Evolutionary conservation across 1,284 basidiomycete species (phyloP).

Genomic region (Cerioporus squamosus): DNA sequence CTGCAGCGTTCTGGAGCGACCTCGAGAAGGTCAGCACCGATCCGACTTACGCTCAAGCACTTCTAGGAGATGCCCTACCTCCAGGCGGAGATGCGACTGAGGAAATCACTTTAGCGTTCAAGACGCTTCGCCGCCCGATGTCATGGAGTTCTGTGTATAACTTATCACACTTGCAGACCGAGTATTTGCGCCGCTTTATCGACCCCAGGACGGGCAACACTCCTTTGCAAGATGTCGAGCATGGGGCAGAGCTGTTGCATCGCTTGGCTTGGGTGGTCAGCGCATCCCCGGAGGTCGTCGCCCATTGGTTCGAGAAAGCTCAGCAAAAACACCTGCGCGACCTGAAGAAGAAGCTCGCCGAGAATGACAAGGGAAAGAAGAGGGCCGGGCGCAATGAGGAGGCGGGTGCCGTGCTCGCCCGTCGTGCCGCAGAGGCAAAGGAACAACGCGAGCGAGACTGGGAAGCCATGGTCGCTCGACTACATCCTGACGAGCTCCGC

Average conservation of each 20-base stretch:
- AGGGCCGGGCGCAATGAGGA: constrained; percentile 59
- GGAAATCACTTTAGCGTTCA: constrained; percentile 32
- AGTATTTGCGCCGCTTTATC: constrained; percentile 59
- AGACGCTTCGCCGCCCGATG: constrained; percentile 52
- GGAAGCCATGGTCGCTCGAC: constrained; percentile 55
- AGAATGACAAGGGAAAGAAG: constrained; percentile 30
- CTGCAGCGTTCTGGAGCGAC: constrained; percentile 58
- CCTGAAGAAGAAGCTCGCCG: constrained; percentile 42
- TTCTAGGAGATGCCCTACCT: constrained; percentile 17
- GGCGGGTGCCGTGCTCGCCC: constrained; percentile 53
- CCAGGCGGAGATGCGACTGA: constrained; percentile 14
- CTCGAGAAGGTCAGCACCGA: constrained; percentile 52
- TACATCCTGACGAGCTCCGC: constrained; percentile 57
- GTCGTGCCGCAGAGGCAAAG: constrained; percentile 62
- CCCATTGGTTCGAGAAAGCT: constrained; percentile 47
- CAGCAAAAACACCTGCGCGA: constrained; percentile 46
- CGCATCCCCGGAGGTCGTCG: constrained; percentile 57
- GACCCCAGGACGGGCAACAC: constrained; percentile 48
- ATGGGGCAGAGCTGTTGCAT: constrained; percentile 41
- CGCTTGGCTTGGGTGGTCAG: constrained; percentile 57
- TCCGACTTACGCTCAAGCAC: constrained; percentile 28
- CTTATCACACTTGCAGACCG: constrained; percentile 69
- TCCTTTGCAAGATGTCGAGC: constrained; percentile 53
- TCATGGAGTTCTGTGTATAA: constrained; percentile 66
- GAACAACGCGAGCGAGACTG: constrained; percentile 64